These are phyloP conservation scores for Gossypium schwendimanii DNA, from an alignment of 441 rosid genomes.

Conservation along the genomic window DNA sequence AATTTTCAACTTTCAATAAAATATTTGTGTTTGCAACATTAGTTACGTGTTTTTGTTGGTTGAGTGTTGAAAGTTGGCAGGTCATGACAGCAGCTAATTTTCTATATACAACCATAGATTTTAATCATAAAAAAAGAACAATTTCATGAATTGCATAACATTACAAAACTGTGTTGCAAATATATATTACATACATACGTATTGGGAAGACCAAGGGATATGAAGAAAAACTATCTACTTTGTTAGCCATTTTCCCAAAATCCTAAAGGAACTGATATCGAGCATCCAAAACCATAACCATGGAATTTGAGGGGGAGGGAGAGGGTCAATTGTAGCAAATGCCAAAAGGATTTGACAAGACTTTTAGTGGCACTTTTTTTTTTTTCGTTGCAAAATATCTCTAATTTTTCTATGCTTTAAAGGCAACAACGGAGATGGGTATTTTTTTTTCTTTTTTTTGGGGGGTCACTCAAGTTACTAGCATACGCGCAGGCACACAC, in stretches of 20 bases:
- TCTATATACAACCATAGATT: neutral
- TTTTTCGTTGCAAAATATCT: neutral
- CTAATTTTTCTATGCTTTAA: constrained; percentile 2
- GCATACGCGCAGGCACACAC: constrained; percentile 12
- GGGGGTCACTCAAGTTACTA: constrained; percentile 1
- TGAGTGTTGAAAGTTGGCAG: neutral
- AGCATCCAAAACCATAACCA: neutral
- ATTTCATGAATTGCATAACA: constrained; percentile 16
- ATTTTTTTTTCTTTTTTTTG: neutral
- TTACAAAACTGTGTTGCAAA: constrained; percentile 39
- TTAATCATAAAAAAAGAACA: neutral
- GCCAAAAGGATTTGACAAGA: neutral
- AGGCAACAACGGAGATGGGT: neutral
- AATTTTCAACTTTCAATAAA: neutral
- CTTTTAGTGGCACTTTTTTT: neutral
- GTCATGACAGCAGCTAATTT: neutral
- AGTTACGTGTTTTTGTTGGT: neutral
- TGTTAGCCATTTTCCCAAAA: constrained; percentile 26
- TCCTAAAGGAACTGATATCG: neutral
- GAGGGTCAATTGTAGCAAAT: constrained; percentile 1
- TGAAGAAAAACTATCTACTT: constrained; percentile 16
- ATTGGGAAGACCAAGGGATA: neutral
- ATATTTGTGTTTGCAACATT: neutral
- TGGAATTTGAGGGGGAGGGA: neutral
- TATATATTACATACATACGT: constrained; percentile 36